Base-by-base conservation (phyloP, 148 eudicot genomes). In the Agrostemma githago region DNA sequence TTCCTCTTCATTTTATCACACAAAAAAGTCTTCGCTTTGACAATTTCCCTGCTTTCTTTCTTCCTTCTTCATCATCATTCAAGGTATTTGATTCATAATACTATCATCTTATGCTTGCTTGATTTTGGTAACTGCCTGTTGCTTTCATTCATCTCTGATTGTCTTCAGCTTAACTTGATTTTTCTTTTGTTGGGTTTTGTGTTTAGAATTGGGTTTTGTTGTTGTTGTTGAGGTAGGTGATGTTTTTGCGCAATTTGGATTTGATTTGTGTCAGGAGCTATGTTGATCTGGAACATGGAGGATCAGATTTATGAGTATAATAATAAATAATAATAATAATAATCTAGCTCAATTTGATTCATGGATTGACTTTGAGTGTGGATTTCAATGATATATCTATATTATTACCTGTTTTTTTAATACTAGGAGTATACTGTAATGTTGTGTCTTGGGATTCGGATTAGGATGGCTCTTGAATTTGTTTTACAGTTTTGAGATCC, bases 341-440 rank as follows among this genome's bases (percentile, higher is more conserved):
- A n/a, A n/a, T n/a, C n/a, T 42, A 76, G 80, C 79, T 82, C 76
- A 61, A 51, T 72, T 76, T 77, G 64, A 58, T 53, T 9, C 68
- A 53, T 69, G 14, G 74, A 68, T 68, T 62, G 74, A 70, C 72
- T 5, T 72, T 69, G 66, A 43, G 72, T 76, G 82, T 57, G 74
- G 68, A 42, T 76, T 77, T 72, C 21, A 38, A 71, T 73, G 67
- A 16, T 39, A 51, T 66, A 79, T 39, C 77, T 79, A 78, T 80
- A 63, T 57, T 10, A 48, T 48, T 48, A 3, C 12, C 12, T 71
- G 71, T 19, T 79, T 68, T 64, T 81, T 59, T 7, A 71, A 40
- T 69, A 78, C 20, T 69, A 26, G 34, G 34, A 26, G 34, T 70
- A 40, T 61, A 65, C 20, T 26, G 21, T 8, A 38, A 69, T 84